Evolutionary conservation across 2,329 filamentous ascomycete species (phyloP).

Genomic region (Aspergillus sp.): DNA sequence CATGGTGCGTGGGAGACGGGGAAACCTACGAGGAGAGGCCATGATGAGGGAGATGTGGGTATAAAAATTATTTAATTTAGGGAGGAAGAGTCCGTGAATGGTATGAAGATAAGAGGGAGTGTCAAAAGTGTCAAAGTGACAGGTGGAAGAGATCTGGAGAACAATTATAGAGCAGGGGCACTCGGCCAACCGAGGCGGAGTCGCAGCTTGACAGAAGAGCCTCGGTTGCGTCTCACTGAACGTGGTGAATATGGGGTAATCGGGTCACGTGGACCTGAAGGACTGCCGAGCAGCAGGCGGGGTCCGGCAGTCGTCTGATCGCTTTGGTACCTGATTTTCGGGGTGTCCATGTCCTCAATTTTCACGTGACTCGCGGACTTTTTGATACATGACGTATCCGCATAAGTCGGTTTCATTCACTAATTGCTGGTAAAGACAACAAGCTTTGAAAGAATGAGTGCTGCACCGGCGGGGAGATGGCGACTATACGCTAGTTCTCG

Average conservation of each 20-base stretch:
- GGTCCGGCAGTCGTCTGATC: not conserved
- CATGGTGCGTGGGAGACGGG: slow-evolving; percentile 15
- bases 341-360: not conserved
- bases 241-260: slow-evolving; percentile 6
- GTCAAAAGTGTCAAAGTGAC: not conserved
- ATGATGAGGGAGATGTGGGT: slow-evolving; percentile 45
- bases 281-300: not conserved
- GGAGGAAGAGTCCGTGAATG: slow-evolving; percentile 1
- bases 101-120: slow-evolving; percentile 1
- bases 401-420: not conserved
- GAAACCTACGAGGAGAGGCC: slow-evolving; percentile 75
- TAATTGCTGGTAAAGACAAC: not conserved
- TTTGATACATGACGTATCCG: slow-evolving; percentile 4
- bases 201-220: slow-evolving; percentile 6
- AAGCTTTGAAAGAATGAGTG: slow-evolving; percentile 13
- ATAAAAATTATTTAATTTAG: not conserved
- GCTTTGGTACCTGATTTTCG: not conserved
- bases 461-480: slow-evolving; percentile 5
- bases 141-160: not conserved
- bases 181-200: slow-evolving; percentile 11
- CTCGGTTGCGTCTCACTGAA: slow-evolving; percentile 13
- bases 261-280: not conserved
- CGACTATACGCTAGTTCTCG: slow-evolving; percentile 13
- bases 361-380: not conserved
- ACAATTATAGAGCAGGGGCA: slow-evolving; percentile 9